Conservation (phyloP, 73 alveolate species). For the Paramecium sonneborni region DNA sequence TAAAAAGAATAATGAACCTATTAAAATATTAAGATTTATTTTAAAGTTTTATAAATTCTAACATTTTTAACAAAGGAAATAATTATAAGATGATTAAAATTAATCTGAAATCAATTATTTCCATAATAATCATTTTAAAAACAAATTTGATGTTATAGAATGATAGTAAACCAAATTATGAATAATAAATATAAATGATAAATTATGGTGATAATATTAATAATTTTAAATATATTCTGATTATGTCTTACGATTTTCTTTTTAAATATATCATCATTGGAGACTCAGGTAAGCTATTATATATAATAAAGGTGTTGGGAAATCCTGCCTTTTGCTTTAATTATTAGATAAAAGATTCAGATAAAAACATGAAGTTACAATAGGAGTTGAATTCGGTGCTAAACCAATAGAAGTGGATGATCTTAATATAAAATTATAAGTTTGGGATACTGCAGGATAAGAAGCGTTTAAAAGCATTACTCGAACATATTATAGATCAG, state of each 20-base stretch:
- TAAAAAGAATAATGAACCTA: too few species aligned
- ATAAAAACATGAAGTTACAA: conserved; percentile 90
- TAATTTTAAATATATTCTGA: not conserved
- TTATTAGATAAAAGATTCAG: conserved; percentile 90
- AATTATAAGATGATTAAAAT: too few species aligned
- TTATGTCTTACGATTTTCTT: conserved; percentile 74
- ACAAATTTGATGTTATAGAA: too few species aligned
- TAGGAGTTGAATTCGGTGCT: conserved; percentile 96
- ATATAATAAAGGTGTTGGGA: conserved; percentile 83
- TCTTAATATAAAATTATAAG: conserved; percentile 77
- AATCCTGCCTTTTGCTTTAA: conserved; percentile 86
- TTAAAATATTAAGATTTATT: too few species aligned
- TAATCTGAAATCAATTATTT: too few species aligned
- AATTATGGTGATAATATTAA: not conserved
- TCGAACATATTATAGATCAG: conserved; percentile 66
- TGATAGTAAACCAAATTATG: not conserved
- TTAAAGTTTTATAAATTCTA: too few species aligned
- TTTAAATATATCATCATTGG: conserved; percentile 89
- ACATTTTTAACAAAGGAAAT: too few species aligned
- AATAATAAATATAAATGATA: not conserved
- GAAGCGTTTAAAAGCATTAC: conserved; percentile 64
- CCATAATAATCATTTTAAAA: too few species aligned
- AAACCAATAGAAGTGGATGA: conserved; percentile 81
- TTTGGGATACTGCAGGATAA: conserved; percentile 78
- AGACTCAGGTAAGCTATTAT: conserved; percentile 76